A percentile compares a stretch with the other conserved stretches of the same genome.
Conservation (phyloP, 2,329 filamentous ascomycete genomes). For the Trichoderma cornu-damae region DNA sequence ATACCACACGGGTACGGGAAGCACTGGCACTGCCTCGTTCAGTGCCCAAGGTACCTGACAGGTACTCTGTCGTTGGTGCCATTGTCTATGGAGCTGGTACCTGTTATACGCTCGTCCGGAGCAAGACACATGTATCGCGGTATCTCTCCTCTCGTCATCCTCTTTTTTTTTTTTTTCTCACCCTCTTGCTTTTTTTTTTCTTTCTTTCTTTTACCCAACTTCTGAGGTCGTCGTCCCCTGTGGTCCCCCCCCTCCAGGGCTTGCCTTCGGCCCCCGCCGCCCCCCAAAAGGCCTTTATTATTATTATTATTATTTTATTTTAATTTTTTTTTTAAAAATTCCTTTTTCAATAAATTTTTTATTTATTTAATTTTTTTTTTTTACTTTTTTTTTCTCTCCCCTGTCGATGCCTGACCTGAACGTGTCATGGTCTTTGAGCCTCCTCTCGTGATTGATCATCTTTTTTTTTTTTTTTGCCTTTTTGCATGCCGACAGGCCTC, state of each 20-base stretch:
- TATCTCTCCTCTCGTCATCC: background rate
- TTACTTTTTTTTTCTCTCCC: too few relatives aligned
- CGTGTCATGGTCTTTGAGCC: background rate
- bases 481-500: constrained; percentile 5
- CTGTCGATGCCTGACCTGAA: constrained; percentile 6
- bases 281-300: background rate
- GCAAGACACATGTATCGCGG: background rate
- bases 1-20: too few relatives aligned
- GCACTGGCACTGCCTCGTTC: too few relatives aligned
- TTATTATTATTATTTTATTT: too few relatives aligned
- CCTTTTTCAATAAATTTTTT: too few relatives aligned
- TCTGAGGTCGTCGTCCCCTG: background rate
- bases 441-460: constrained; percentile 14
- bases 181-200: background rate
- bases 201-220: background rate
- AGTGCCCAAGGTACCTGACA: too few relatives aligned
- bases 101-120: too few relatives aligned
- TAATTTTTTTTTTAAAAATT: too few relatives aligned
- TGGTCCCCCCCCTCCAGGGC: background rate
- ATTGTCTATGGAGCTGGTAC: too few relatives aligned
- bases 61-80: too few relatives aligned
- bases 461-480: constrained; percentile 4
- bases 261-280: background rate
- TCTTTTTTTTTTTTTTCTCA: background rate
- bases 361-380: too few relatives aligned